phyloP scores from a whole-genome alignment of 148 eudicot genomes.

The Heliosperma pusillum region DNA sequence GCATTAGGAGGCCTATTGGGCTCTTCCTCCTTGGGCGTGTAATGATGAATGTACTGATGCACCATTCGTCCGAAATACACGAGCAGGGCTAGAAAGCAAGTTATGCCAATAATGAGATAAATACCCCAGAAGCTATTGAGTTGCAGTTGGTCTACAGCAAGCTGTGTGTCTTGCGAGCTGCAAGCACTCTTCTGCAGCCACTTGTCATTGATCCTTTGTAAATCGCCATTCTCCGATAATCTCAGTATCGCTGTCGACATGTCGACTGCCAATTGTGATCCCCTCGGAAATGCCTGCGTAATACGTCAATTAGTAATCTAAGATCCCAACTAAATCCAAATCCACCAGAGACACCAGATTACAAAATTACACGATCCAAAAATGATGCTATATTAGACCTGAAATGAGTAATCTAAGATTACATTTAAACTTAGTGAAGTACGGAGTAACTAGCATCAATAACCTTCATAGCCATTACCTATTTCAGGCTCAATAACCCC shows the following conservation, averaged over 20 bases:
- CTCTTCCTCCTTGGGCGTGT: constrained; percentile 27
- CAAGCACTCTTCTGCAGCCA: constrained; percentile 75
- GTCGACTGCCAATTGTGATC: constrained; percentile 65
- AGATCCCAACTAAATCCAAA: neutral
- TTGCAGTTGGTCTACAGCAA: constrained; percentile 47
- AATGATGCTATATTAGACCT: too few relatives aligned
- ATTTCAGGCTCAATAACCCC: too few relatives aligned
- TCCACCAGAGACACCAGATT: constrained; percentile 4
- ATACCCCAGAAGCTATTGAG: constrained; percentile 82
- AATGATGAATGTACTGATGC: constrained; percentile 37
- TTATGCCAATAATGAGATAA: constrained; percentile 52
- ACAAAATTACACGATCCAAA: too few relatives aligned
- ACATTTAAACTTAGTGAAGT: too few relatives aligned
- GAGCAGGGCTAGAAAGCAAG: constrained; percentile 52
- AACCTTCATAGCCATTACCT: too few relatives aligned
- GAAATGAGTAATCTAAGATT: too few relatives aligned
- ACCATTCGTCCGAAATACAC: constrained; percentile 39
- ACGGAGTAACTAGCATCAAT: too few relatives aligned
- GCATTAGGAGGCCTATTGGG: neutral
- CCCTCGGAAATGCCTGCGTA: constrained; percentile 65
- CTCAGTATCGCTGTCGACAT: constrained; percentile 70
- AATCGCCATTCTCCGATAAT: constrained; percentile 65
- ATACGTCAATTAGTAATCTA: neutral
- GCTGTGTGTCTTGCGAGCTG: constrained; percentile 52
- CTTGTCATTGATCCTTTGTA: constrained; percentile 78